Evolutionary conservation across 1,284 basidiomycete genomes (phyloP), one percentile per base, ranked within the genome.

Genomic region (Meripilus lineatus): DNA sequence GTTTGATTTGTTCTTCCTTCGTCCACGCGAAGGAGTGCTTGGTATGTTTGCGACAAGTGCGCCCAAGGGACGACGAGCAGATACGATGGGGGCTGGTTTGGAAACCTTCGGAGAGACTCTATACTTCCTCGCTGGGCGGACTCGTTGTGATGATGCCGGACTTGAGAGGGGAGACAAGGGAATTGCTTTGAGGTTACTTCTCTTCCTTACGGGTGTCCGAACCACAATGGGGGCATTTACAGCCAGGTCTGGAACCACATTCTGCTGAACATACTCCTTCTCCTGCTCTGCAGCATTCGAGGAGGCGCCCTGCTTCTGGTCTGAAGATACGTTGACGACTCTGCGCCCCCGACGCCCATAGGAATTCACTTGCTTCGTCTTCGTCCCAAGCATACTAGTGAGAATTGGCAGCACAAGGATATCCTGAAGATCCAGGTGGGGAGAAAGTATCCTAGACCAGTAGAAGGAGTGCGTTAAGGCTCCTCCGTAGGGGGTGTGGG

Each of bases 311-410:
- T 8, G 28, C 28, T 30, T 30, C 49, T 7, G 65, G 55, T 50
- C 59, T 42, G 66, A 66, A 45, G 70, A 68, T 38, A 68, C 71
- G 45, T 72, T 75, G 54, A 88, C 70, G 15, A 88, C 74, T 32
- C 84, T 77, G 42, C 75, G 74, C 20, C 71, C 70, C 43, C 84
- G 77, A 50, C 77, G 76, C 15, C 84, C 84, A 57, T 88, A 88
- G 14, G 81, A 65, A 42, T 72, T 74, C 46, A 88, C 75, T 53
- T 84, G 80, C 59, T 84, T 86, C 10, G 84, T 88, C 50, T 71
- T 70, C 44, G 74, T 51, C 35, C 75, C 68, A 7, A 79, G 63
- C 76, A 77, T 77, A n/a, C n/a, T n/a, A n/a, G n/a, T n/a, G n/a
- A n/a, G n/a, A n/a, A n/a, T n/a, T n/a, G n/a, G n/a, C n/a, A n/a